A percentile compares a stretch with the other conserved stretches of the same genome.
Evolutionary conservation across 2,329 filamentous ascomycete genomes (phyloP).

Genomic region (Colletotrichum ledebouriae): DNA sequence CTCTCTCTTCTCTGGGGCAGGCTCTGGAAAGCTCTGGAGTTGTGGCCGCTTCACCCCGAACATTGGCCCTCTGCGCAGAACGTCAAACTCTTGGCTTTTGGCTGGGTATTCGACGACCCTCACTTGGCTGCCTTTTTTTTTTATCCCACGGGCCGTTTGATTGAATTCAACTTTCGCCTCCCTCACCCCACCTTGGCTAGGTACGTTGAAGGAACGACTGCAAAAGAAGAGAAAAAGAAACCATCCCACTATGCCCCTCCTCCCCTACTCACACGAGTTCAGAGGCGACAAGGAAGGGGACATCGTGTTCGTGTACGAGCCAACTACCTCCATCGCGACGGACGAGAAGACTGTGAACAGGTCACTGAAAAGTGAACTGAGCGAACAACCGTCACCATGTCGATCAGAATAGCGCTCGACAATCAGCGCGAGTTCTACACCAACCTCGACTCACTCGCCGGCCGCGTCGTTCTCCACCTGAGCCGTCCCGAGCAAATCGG

Average conservation of each 20-base stretch:
- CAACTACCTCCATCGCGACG: background rate
- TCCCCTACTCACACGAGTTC: background rate
- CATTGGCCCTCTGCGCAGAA: background rate
- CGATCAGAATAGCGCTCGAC: slow-evolving; percentile 76
- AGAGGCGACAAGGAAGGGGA: background rate
- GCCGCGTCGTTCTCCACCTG: slow-evolving; percentile 68
- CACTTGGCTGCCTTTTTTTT: background rate
- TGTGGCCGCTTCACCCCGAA: background rate
- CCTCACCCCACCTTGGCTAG: slow-evolving; percentile 16
- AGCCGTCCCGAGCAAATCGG: slow-evolving; percentile 78
- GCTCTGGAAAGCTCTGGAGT: no score
- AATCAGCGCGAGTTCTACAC: slow-evolving; percentile 80
- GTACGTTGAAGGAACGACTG: slow-evolving; percentile 2
- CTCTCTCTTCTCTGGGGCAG: background rate
- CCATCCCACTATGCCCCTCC: slow-evolving; percentile 34
- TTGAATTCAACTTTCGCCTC: slow-evolving; percentile 20
- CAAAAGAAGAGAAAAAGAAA: background rate
- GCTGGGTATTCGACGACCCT: slow-evolving; percentile 7
- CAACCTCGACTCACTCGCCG: slow-evolving; percentile 81
- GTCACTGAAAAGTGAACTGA: slow-evolving; percentile 33
- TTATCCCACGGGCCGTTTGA: background rate
- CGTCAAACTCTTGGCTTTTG: slow-evolving; percentile 19
- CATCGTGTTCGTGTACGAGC: background rate
- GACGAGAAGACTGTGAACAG: slow-evolving; percentile 8
- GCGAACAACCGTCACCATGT: slow-evolving; percentile 63